Evolutionary conservation across 257 asterid genomes (phyloP).

Genomic region (Rhazya stricta): DNA sequence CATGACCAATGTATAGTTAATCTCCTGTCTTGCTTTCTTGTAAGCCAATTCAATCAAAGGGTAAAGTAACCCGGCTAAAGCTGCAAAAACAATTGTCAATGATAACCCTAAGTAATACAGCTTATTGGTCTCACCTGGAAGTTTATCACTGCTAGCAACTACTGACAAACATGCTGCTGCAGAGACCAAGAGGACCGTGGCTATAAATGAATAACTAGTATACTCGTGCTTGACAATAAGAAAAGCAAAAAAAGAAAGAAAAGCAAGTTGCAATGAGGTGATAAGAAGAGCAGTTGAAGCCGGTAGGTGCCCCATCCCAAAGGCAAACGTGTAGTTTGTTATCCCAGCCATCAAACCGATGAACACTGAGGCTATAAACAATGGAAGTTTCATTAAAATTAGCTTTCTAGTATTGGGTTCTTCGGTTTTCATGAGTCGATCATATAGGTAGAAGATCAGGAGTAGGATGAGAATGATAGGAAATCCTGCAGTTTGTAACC

Average conservation of each 20-base stretch:
- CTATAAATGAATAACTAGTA: conserved; percentile 19
- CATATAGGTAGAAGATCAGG: conserved; percentile 14
- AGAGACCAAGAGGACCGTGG: conserved; percentile 14
- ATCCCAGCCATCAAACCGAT: conserved; percentile 22
- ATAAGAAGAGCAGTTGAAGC: conserved; percentile 21
- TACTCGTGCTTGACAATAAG: conserved; percentile 25
- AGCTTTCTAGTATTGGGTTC: conserved; percentile 1
- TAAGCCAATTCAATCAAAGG: conserved; percentile 26
- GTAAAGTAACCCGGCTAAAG: conserved; percentile 18
- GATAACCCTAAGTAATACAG: conserved; percentile 20
- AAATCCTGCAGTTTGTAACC: conserved; percentile 25
- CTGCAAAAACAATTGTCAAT: conserved; percentile 21
- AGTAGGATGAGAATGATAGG: conserved; percentile 30
- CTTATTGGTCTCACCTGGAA: conserved; percentile 14
- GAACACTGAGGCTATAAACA: conserved; percentile 16
- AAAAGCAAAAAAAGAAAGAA: conserved; percentile 23
- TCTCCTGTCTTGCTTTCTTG: conserved; percentile 17
- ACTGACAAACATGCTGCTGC: conserved; percentile 23
- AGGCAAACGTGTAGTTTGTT: conserved; percentile 15
- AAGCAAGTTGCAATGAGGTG: conserved; percentile 15
- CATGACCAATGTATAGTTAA: conserved; percentile 18
- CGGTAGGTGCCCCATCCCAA: conserved; percentile 17
- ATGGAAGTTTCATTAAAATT: conserved; percentile 14
- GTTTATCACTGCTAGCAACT: conserved; percentile 16
- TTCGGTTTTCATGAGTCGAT: conserved; percentile 16